Conservation (phyloP, 108 stramenopile species). For the Asterionellopsis glacialis region DNA sequence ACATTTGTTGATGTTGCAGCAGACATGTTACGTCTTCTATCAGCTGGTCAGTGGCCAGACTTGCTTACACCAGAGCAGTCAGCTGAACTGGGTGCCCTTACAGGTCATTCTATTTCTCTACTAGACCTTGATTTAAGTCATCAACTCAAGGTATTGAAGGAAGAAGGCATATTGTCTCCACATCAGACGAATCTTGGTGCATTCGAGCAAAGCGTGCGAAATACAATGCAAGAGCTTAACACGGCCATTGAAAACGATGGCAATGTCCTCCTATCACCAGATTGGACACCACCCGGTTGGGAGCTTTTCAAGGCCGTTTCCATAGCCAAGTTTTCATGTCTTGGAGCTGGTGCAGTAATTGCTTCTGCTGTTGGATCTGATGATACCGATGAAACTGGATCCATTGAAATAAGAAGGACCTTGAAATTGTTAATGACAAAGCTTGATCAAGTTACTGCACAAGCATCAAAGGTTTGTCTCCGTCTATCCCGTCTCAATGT, state of each 20-base stretch:
- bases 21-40: slow-evolving; percentile 59
- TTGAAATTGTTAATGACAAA: slow-evolving; percentile 24
- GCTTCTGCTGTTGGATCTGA: slow-evolving; percentile 52
- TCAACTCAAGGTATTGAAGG: slow-evolving; percentile 65
- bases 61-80: slow-evolving; percentile 60
- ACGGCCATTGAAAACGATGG: slow-evolving; percentile 59
- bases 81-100: slow-evolving; percentile 60
- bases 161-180: slow-evolving; percentile 75
- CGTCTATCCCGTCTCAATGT: slow-evolving; percentile 44
- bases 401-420: slow-evolving; percentile 3
- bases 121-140: slow-evolving; percentile 62
- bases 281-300: slow-evolving; percentile 79
- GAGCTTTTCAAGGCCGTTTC: slow-evolving; percentile 58
- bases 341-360: slow-evolving; percentile 69
- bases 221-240: slow-evolving; percentile 51
- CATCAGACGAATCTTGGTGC: slow-evolving; percentile 67
- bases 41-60: slow-evolving; percentile 85
- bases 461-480: slow-evolving; percentile 36
- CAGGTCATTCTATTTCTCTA: slow-evolving; percentile 55
- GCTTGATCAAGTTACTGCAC: slow-evolving; percentile 29
- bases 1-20: slow-evolving; percentile 54
- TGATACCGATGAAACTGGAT: slow-evolving; percentile 30
- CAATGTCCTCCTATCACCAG: slow-evolving; percentile 44
- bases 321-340: slow-evolving; percentile 55
- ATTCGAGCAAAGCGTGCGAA: slow-evolving; percentile 52